Conservation (phyloP, 495 filamentous ascomycete genomes). For the Daldinia childiae region DNA sequence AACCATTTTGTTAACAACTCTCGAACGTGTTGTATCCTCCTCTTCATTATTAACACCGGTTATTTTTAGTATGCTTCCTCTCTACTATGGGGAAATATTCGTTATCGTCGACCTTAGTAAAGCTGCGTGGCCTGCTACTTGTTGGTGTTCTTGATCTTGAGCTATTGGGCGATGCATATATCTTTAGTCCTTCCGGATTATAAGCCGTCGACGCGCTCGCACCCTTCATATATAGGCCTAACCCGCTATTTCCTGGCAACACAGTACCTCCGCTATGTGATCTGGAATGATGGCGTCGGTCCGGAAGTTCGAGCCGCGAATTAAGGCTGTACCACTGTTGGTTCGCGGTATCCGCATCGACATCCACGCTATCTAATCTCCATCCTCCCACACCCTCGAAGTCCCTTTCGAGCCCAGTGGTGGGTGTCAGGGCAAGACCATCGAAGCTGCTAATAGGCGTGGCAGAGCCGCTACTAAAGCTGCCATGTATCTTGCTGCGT, state of each 20-base stretch:
- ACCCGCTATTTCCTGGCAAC: conserved; percentile 33
- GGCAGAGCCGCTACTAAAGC: conserved; percentile 49
- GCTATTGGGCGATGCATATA: conserved; percentile 47
- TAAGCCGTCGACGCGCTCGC: conserved; percentile 13
- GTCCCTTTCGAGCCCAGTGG: conserved; percentile 66
- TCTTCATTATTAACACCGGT: not conserved
- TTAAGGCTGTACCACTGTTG: conserved; percentile 78
- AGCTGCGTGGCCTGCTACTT: conserved; percentile 24
- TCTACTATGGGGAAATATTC: conserved; percentile 41
- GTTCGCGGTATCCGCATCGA: conserved; percentile 63
- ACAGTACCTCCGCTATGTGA: conserved; percentile 49
- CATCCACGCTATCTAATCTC: conserved; percentile 58
- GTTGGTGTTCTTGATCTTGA: conserved; percentile 52
- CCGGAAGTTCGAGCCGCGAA: conserved; percentile 73
- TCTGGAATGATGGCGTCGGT: conserved; percentile 48
- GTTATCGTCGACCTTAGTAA: conserved; percentile 39
- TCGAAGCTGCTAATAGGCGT: conserved; percentile 47
- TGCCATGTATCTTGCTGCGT: conserved; percentile 44
- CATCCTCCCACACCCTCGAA: conserved; percentile 90
- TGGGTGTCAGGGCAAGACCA: conserved; percentile 51
- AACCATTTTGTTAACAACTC: not conserved
- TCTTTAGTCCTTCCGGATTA: conserved; percentile 35
- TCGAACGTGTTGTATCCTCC: not conserved
- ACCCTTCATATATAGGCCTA: conserved; percentile 44
- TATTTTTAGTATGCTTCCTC: conserved; percentile 18